A percentile compares a stretch with the other conserved stretches of the same genome.
Evolutionary conservation across 148 eudicot species (phyloP).

Genomic region (Gaultheria prostrata): DNA sequence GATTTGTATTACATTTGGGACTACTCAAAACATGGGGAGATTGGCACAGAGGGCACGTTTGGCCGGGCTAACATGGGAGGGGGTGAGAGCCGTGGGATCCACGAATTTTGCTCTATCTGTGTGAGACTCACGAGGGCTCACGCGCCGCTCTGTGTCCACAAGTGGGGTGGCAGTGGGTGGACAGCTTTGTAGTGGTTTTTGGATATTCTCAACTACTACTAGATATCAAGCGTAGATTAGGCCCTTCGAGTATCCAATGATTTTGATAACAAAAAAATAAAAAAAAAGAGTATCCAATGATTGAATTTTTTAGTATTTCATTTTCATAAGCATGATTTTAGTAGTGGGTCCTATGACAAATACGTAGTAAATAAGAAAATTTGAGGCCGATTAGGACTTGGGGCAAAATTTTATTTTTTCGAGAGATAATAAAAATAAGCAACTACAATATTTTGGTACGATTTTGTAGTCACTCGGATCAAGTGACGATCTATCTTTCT

Average conservation of each 20-base stretch:
- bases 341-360: neutral
- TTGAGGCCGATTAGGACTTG: neutral
- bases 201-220: neutral
- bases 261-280: no score
- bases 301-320: neutral
- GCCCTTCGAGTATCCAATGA: conserved; percentile 14
- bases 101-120: neutral
- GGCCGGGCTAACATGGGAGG: neutral
- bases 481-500: no score
- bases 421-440: neutral
- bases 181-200: neutral
- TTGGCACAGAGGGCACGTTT: neutral
- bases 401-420: neutral
- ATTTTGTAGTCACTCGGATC: no score
- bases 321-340: neutral
- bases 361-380: no score
- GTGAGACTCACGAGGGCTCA: conserved; percentile 10
- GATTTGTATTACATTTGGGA: neutral
- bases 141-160: conserved; percentile 13
- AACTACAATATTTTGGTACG: no score
- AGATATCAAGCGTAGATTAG: neutral
- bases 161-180: neutral
- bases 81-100: neutral
- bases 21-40: no score
- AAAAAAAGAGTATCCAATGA: conserved; percentile 14